Conservation (phyloP, 2,329 filamentous ascomycete species). For the Apiospora saccharicola region DNA sequence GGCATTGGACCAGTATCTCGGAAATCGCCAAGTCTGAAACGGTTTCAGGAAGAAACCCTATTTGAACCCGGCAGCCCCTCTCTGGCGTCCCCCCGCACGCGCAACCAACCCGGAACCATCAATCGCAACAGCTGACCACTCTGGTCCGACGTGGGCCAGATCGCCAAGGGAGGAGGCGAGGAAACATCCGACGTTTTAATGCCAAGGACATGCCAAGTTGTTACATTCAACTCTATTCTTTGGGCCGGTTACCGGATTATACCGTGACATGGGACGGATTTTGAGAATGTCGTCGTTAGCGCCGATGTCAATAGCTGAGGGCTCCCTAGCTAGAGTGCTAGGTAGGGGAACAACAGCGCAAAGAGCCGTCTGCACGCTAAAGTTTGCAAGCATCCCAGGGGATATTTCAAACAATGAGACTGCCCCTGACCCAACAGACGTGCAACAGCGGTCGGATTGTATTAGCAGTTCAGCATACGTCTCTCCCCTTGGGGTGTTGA, state of each 20-base stretch:
- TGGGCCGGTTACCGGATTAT: background rate
- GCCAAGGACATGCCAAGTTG: constrained; percentile 3
- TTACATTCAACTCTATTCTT: background rate
- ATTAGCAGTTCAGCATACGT: background rate
- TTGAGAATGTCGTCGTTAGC: background rate
- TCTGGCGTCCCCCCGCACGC: background rate
- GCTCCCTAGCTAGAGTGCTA: background rate
- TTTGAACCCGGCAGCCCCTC: background rate
- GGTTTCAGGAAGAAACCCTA: constrained; percentile 16
- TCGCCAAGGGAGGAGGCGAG: background rate
- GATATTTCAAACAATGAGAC: background rate
- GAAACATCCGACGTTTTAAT: constrained; percentile 14
- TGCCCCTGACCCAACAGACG: background rate
- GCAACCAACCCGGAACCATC: background rate
- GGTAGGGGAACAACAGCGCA: background rate
- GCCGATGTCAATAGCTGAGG: background rate
- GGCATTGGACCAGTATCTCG: background rate
- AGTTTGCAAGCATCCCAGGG: background rate
- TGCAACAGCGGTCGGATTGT: background rate
- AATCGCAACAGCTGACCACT: background rate
- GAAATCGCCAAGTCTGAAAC: constrained; percentile 22
- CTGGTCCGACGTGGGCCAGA: background rate
- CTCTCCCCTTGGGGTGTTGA: background rate
- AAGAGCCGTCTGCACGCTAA: background rate
- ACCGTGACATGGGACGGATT: background rate